phyloP scores from a whole-genome alignment of 352 stramenopile species.

The Pythium insidiosum region DNA sequence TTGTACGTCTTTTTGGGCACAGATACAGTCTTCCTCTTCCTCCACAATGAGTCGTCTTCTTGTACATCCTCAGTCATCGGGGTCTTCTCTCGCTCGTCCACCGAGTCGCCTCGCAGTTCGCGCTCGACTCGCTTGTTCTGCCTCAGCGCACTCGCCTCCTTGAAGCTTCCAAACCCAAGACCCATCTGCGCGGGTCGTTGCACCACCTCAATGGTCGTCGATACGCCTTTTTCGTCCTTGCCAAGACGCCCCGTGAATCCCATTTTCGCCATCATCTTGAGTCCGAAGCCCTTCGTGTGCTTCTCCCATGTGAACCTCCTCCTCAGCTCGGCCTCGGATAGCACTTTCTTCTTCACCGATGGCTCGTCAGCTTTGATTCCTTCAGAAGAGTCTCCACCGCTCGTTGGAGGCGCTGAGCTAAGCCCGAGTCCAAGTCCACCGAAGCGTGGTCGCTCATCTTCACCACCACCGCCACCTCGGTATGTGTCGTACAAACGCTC shows the following conservation, averaged over 20 bases:
- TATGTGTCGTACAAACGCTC: conserved; percentile 7
- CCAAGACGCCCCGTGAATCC: conserved; percentile 92
- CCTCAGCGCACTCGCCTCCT: conserved; percentile 88
- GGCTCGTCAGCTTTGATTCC: conserved; percentile 1
- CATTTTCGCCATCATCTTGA: conserved; percentile 95
- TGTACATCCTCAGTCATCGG: no score
- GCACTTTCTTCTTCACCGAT: conserved; percentile 6
- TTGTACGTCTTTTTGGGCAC: conserved; percentile 42
- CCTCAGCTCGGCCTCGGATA: conserved; percentile 13
- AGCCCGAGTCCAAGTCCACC: no score
- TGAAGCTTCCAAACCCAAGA: conserved; percentile 92
- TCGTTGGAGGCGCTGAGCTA: no score
- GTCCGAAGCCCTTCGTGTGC: conserved; percentile 95
- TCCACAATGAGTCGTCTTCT: conserved; percentile 77
- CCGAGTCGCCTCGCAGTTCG: conserved; percentile 80
- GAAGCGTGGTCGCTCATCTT: no score
- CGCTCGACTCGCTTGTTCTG: conserved; percentile 90
- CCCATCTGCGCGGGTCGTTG: conserved; percentile 89
- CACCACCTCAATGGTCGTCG: conserved; percentile 90
- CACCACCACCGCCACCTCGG: conserved; percentile 7
- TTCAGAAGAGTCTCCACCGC: no score
- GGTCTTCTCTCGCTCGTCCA: conserved; percentile 34
- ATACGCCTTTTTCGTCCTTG: conserved; percentile 91
- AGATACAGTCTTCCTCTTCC: conserved; percentile 78
- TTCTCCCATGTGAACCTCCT: conserved; percentile 87